Evolutionary conservation across 139 green algal genomes (phyloP), one percentile per base, ranked within the genome.

Genomic region (Coelastrella sp.): DNA sequence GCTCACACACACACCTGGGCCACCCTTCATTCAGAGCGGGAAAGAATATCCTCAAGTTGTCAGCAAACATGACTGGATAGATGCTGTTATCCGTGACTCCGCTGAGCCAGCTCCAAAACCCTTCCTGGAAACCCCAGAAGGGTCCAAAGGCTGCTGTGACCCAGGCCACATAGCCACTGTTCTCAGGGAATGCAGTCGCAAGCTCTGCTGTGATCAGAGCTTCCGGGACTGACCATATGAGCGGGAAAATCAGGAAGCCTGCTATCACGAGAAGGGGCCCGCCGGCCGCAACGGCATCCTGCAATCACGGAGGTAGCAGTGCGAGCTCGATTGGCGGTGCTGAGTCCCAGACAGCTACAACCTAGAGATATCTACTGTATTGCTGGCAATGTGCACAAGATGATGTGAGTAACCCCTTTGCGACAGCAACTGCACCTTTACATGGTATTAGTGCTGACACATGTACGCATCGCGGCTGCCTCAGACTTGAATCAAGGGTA

Each of bases 51-150:
- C 97, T 88, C 73, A 99, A 90, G 92, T 99, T 99, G 83, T 95
- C 94, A 3, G 98, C 93, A 89, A 99, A 97, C 90, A 99, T 97
- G 85, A 99, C 96, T 7, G 98, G 98, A 94, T 99, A 99, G 7
- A 99, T 89, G 54, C 93, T 95, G 94, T 99, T 99, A 95, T 99
- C 98, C 4, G 97, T 96, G 10, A 99, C 98, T 20, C 98, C 97
- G 47, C 92, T 97, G 4, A 99, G 80, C 98, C 98, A 99, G 16
- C 93, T 96, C 93, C 94, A 99, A 47, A 97, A 96, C 0, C 98
- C 98, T 93, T 99, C 97, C 93, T 98, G 97, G 92, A 99, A 99
- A 11, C 98, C 98, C 97, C 97, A 99, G 88, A 98, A 99, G 17
- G 97, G 97, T 0, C 98, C 98, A 93, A 99, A 99, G 0, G 98